phyloP scores from a whole-genome alignment of 768 basidiomycete species.

The Tulasnella sp. region DNA sequence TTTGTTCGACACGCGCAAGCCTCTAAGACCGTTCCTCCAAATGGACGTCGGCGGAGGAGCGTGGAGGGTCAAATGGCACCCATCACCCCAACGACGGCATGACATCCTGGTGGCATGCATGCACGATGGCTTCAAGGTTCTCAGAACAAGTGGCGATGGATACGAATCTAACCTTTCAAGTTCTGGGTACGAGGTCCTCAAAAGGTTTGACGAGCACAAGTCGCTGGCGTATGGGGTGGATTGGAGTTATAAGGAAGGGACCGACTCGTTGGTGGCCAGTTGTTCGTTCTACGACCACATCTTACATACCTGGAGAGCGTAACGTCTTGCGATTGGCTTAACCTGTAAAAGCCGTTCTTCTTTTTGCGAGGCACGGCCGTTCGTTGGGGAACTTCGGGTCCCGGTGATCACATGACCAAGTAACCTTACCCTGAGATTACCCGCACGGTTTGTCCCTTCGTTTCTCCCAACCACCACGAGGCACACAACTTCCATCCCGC shows the following conservation, averaged over 20 bases:
- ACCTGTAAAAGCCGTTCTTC: not conserved
- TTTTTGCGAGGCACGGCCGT: not conserved
- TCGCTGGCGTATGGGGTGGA: constrained; percentile 89
- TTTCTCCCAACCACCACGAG: not conserved
- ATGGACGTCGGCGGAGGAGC: constrained; percentile 81
- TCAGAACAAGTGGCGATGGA: constrained; percentile 31
- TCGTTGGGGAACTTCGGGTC: too few species aligned
- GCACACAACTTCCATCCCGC: not conserved
- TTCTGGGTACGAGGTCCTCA: constrained; percentile 35
- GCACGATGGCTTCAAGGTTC: constrained; percentile 93
- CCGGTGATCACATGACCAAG: not conserved
- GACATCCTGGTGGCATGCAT: constrained; percentile 92
- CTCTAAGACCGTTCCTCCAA: constrained; percentile 45
- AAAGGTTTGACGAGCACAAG: constrained; percentile 64
- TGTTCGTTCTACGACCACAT: constrained; percentile 95
- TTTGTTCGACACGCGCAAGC: constrained; percentile 75
- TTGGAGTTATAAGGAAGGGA: constrained; percentile 53
- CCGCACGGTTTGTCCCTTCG: not conserved
- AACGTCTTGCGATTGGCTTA: constrained; percentile 23
- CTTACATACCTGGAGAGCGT: constrained; percentile 72
- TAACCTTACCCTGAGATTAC: not conserved
- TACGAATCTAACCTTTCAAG: constrained; percentile 13
- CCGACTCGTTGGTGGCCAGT: constrained; percentile 58
- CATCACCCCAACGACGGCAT: constrained; percentile 49
- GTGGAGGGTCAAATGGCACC: constrained; percentile 97